These are phyloP conservation scores for Penstemon davidsonii DNA, from an alignment of 257 asterid species.

Conservation along the genomic window DNA sequence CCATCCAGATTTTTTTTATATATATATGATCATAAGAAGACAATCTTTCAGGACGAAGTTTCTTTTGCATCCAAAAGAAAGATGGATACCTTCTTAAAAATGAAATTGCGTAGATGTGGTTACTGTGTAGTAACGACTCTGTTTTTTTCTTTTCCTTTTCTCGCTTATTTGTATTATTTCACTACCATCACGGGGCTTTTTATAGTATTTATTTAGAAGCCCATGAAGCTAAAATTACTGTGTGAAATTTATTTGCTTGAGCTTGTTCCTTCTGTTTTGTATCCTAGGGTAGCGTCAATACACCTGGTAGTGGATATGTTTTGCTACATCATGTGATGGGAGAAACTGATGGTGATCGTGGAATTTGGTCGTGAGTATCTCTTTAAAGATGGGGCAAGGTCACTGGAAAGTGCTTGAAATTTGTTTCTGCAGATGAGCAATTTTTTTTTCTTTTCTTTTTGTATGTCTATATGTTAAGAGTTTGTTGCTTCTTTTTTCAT, in stretches of 20 bases:
- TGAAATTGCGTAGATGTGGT: constrained; percentile 1
- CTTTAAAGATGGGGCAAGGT: constrained; percentile 26
- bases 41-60: constrained; percentile 6
- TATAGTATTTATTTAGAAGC: not conserved
- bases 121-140: not conserved
- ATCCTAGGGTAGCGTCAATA: constrained; percentile 71
- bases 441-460: constrained; percentile 1
- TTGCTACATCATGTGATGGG: constrained; percentile 98
- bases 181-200: not conserved
- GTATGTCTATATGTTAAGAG: not conserved
- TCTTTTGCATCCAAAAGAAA: constrained; percentile 3
- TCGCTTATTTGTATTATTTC: not conserved
- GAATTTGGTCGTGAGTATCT: constrained; percentile 95
- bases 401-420: constrained; percentile 19
- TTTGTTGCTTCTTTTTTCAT: not conserved
- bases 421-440: constrained; percentile 7
- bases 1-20: not conserved
- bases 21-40: not conserved
- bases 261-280: constrained; percentile 21
- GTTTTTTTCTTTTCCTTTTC: not conserved
- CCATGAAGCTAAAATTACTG: not conserved
- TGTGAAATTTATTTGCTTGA: constrained; percentile 12
- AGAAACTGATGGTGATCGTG: constrained; percentile 93
- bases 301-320: constrained; percentile 98
- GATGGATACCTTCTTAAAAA: constrained; percentile 6